These are phyloP conservation scores for Physcia stellaris DNA, from an alignment of 495 filamentous ascomycete genomes.

Conservation along the genomic window DNA sequence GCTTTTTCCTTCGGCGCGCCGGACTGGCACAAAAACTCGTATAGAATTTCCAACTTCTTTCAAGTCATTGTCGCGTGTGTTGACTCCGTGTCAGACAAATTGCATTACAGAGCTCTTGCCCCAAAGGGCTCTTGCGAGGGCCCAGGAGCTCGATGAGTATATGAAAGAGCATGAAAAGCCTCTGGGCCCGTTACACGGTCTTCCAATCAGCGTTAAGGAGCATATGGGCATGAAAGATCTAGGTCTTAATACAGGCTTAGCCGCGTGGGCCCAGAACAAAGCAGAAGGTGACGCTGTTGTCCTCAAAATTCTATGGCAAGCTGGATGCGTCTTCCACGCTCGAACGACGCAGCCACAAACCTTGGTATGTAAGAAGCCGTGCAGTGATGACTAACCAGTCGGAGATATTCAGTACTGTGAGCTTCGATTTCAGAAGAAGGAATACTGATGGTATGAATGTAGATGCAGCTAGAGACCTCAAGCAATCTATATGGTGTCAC, in stretches of 20 bases:
- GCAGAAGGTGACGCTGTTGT: constrained; percentile 14
- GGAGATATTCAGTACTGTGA: too few species aligned
- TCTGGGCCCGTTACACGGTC: constrained; percentile 27
- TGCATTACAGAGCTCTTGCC: constrained; percentile 27
- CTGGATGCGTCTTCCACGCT: constrained; percentile 36
- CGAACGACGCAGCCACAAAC: constrained; percentile 45
- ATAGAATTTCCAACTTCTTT: not conserved
- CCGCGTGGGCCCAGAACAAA: constrained; percentile 15
- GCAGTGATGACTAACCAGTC: too few species aligned
- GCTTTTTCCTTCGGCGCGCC: constrained; percentile 34
- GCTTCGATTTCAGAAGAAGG: too few species aligned
- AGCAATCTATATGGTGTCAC: constrained; percentile 43
- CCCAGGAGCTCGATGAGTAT: constrained; percentile 22
- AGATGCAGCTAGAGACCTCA: constrained; percentile 38
- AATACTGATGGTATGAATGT: too few species aligned
- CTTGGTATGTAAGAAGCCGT: too few species aligned
- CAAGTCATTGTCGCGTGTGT: not conserved
- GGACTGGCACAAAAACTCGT: constrained; percentile 31
- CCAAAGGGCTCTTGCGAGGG: constrained; percentile 18
- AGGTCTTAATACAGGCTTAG: constrained; percentile 13
- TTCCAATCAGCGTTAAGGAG: constrained; percentile 31
- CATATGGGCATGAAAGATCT: constrained; percentile 17
- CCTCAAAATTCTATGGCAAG: constrained; percentile 23
- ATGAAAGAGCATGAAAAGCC: constrained; percentile 14
- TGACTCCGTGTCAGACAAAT: constrained; percentile 30